A percentile compares a stretch with the other conserved stretches of the same genome.
Evolutionary conservation across 2,329 filamentous ascomycete species (phyloP).

Genomic region (Ploettnerulaceae sp.): DNA sequence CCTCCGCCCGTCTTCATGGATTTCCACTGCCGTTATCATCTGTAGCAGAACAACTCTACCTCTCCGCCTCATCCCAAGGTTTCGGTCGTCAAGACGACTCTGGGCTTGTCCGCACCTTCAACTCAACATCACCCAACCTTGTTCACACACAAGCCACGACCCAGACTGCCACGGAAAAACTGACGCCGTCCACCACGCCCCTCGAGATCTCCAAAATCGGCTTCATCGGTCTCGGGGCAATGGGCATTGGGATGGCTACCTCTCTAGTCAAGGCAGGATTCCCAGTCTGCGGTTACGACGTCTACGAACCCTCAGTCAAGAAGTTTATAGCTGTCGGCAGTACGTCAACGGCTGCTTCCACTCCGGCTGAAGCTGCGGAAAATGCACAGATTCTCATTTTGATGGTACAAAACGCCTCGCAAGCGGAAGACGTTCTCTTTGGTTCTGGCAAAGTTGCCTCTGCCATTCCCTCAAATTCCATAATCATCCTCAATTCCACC

Average conservation of each 20-base stretch:
- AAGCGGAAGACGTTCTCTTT: slow-evolving; percentile 62
- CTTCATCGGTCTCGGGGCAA: slow-evolving; percentile 61
- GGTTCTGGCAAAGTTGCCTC: slow-evolving; percentile 49
- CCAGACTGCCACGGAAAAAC: neutral
- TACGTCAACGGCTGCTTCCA: slow-evolving; percentile 43
- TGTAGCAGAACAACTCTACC: slow-evolving; percentile 33
- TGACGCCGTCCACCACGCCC: slow-evolving; percentile 12
- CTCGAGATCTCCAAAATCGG: slow-evolving; percentile 23
- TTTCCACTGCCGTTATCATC: slow-evolving; percentile 37
- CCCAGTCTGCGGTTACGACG: slow-evolving; percentile 64
- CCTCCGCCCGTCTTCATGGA: slow-evolving; percentile 28
- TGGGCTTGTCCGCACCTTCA: slow-evolving; percentile 15
- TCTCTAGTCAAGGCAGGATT: slow-evolving; percentile 64
- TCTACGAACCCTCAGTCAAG: slow-evolving; percentile 61
- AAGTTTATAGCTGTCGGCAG: slow-evolving; percentile 60
- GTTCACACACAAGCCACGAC: slow-evolving; percentile 6
- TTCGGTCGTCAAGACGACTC: slow-evolving; percentile 25
- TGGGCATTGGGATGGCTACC: slow-evolving; percentile 77
- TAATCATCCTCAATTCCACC: slow-evolving; percentile 64
- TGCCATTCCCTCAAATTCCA: slow-evolving; percentile 47
- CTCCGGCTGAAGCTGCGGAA: slow-evolving; percentile 55
- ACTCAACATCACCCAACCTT: neutral
- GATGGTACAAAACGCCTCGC: slow-evolving; percentile 69
- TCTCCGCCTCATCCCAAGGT: slow-evolving; percentile 14
- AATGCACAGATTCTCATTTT: slow-evolving; percentile 58